Percentiles rank a stretch among this genome's conserved stretches.
phyloP scores from a whole-genome alignment of 306 rosid genomes.

The Pyrus betulifolia region DNA sequence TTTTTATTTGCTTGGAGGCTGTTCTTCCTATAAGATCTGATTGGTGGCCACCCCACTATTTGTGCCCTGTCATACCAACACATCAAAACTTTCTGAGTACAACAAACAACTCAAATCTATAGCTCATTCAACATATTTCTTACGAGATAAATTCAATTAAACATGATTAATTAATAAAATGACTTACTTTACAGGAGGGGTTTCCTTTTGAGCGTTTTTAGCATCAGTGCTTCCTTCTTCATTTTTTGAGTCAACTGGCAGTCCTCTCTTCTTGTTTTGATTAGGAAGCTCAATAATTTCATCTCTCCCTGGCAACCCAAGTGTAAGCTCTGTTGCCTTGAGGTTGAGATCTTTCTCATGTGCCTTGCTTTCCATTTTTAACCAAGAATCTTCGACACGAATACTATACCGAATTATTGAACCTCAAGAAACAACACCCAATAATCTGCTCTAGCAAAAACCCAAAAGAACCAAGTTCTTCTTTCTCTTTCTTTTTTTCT shows the following conservation, averaged over 20 bases:
- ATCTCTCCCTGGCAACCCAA: conserved; percentile 69
- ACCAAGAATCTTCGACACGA: neutral
- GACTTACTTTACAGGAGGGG: conserved; percentile 70
- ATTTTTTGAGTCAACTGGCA: conserved; percentile 23
- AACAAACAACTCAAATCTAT: neutral
- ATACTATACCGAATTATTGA: neutral
- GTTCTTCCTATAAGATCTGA: conserved; percentile 68
- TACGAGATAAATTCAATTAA: neutral
- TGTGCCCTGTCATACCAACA: conserved; percentile 47
- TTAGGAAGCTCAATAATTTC: conserved; percentile 13
- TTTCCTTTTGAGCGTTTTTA: conserved; percentile 8
- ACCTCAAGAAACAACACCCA: neutral
- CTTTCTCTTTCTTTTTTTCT: neutral
- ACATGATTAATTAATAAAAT: neutral
- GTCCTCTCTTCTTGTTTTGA: conserved; percentile 50
- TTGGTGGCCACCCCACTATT: conserved; percentile 94
- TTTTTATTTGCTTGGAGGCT: conserved; percentile 35
- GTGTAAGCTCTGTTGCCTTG: conserved; percentile 75
- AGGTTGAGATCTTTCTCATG: conserved; percentile 49
- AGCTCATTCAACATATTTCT: neutral
- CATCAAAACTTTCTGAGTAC: neutral
- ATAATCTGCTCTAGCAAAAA: conserved; percentile 5
- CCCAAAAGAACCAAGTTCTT: neutral
- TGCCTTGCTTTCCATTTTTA: conserved; percentile 41
- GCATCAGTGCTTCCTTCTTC: conserved; percentile 9